A percentile compares a stretch with the other conserved stretches of the same genome.
Evolutionary conservation across 192 early-diverging fungal genomes (phyloP).

Genomic region (Obelidium mucronatum): DNA sequence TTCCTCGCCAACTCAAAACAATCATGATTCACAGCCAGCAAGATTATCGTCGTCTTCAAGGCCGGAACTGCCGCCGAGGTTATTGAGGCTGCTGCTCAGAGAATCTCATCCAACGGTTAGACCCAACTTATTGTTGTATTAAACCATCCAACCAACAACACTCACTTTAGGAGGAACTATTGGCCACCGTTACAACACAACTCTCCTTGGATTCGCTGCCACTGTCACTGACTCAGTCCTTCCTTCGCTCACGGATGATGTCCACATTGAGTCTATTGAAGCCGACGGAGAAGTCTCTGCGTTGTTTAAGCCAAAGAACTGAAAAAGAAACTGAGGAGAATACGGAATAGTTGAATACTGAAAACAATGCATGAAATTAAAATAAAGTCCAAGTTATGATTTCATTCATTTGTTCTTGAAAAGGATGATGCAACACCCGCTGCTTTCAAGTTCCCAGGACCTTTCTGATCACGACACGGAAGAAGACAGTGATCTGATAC

Average conservation of each 20-base stretch:
- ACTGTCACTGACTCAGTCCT: constrained; percentile 60
- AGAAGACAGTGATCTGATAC: neutral
- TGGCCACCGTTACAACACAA: constrained; percentile 57
- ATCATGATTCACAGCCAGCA: constrained; percentile 64
- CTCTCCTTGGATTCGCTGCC: constrained; percentile 64
- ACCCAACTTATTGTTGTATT: neutral
- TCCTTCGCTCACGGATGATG: constrained; percentile 48
- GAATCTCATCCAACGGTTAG: constrained; percentile 33
- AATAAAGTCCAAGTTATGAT: neutral
- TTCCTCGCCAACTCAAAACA: neutral
- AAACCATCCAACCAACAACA: neutral
- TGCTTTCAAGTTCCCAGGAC: neutral
- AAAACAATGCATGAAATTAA: neutral
- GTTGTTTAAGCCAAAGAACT: constrained; percentile 21
- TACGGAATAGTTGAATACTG: neutral
- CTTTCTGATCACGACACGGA: neutral
- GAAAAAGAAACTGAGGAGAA: neutral
- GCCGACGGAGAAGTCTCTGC: constrained; percentile 63
- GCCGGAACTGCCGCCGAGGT: constrained; percentile 47
- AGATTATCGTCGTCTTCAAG: constrained; percentile 67
- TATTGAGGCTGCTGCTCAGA: constrained; percentile 46
- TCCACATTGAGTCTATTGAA: constrained; percentile 61
- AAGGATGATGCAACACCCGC: constrained; percentile 20
- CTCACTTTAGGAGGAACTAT: constrained; percentile 49
- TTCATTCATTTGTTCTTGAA: neutral